Conservation (phyloP, 768 basidiomycete species). For the Lactarius hengduanensis region DNA sequence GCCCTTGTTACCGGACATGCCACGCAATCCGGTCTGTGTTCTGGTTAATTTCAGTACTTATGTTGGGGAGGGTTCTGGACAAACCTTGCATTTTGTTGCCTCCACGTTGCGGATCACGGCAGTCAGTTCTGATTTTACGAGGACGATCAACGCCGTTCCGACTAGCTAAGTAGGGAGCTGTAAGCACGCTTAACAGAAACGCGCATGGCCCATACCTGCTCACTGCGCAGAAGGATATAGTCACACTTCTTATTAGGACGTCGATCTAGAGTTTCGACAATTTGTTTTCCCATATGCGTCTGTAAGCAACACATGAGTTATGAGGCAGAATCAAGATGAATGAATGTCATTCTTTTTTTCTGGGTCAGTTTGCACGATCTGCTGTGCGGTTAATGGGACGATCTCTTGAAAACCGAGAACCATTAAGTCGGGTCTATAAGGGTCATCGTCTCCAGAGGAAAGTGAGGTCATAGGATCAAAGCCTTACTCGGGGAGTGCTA, state of each 20-base stretch:
- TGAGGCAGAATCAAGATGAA: not conserved
- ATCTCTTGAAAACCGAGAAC: conserved; percentile 95
- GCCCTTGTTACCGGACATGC: conserved; percentile 97
- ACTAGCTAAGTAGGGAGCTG: conserved; percentile 62
- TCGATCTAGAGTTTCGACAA: conserved; percentile 73
- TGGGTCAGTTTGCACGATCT: conserved; percentile 94
- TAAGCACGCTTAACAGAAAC: conserved; percentile 3
- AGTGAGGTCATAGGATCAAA: not conserved
- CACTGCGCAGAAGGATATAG: conserved; percentile 87
- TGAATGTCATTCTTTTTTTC: conserved; percentile 69
- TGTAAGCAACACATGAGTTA: conserved; percentile 34
- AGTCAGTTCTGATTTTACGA: conserved; percentile 76
- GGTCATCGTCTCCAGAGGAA: not conserved
- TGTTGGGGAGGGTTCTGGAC: not conserved
- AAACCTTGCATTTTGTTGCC: conserved; percentile 86
- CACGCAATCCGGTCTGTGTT: conserved; percentile 75
- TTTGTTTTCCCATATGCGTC: conserved; percentile 84
- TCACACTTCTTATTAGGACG: conserved; percentile 64
- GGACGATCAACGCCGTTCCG: conserved; percentile 86
- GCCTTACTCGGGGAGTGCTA: conserved; percentile 50
- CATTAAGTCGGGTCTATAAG: conserved; percentile 78
- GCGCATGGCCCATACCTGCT: conserved; percentile 58
- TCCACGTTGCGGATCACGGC: conserved; percentile 89
- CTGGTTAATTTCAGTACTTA: not conserved
- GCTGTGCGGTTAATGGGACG: conserved; percentile 95